Base-by-base conservation (phyloP, 352 stramenopile species). In the Pythium oligandrum region DNA sequence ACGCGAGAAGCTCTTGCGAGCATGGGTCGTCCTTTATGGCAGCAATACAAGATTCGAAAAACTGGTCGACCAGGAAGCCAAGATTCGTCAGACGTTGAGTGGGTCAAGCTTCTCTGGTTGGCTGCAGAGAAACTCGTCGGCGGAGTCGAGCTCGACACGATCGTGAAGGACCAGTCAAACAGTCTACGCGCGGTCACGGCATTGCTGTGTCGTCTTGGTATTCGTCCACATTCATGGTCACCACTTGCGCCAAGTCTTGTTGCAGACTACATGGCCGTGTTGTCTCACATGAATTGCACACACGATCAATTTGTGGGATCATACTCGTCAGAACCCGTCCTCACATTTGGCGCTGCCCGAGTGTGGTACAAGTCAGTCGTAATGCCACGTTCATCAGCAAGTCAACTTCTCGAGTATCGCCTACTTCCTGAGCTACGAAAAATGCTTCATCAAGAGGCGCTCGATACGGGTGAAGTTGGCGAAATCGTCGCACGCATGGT, bases 231-330 rank as follows among this genome's bases (percentile, higher is more conserved):
- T 57, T 48, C 58, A 3, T 57, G 9, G n/a, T 57, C 56, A 9
- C n/a, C 62, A 9, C 47, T 70, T 26, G 64, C 59, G 31, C 51
- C 52, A 33, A 48, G 51, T 6, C 30, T 45, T 1, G 57, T 73
- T 30, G 57, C 64, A 1, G 51, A 69, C 12, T 63, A 60, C 33
- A 69, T 69, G 65, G 61, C 54, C 0, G 53, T 64, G 36, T 55
- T 70, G 0, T 49, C 40, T 7, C 63, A 64, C 44, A 59, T 66
- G 8, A 52, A 61, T 33, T 58, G 47, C 40, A 17, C 54, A 26
- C 45, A 61, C 10, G 56, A 63, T n/a, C 61, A 42, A 4, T 44
- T 52, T 2, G 11, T 66, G 4, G 54, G 54, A 39, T 62, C 35
- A 26, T 69, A 73, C n/a, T 40, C 51, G 31, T 61, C 58, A 6